Conservation (phyloP, 2,329 filamentous ascomycete species). For the Penicillium sp. region DNA sequence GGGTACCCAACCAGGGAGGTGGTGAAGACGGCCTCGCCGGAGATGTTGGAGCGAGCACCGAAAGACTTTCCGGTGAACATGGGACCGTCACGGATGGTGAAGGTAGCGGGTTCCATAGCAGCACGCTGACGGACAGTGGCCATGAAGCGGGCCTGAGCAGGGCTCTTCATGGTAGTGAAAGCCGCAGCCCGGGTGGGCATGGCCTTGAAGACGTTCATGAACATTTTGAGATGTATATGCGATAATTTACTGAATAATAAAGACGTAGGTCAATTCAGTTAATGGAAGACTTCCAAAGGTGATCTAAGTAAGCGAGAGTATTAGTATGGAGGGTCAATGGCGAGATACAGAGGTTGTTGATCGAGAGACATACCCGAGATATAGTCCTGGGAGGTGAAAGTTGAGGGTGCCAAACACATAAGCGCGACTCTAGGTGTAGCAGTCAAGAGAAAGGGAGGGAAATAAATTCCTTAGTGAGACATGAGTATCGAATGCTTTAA, state of each 20-base stretch:
- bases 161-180: conserved; percentile 41
- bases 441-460: conserved; percentile 30
- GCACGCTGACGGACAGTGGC: conserved; percentile 70
- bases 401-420: conserved; percentile 83
- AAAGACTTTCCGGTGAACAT: conserved; percentile 97
- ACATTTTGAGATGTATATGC: conserved; percentile 45
- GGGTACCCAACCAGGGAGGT: conserved; percentile 97
- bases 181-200: conserved; percentile 49
- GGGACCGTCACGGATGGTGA: conserved; percentile 94
- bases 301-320: conserved; percentile 46
- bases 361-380: conserved; percentile 57
- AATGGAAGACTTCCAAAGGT: conserved; percentile 69
- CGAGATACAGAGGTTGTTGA: not conserved
- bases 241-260: conserved; percentile 18
- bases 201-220: conserved; percentile 56
- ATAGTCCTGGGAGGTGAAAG: conserved; percentile 82
- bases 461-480: conserved; percentile 26
- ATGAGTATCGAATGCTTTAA: conserved; percentile 18
- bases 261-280: conserved; percentile 40
- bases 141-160: conserved; percentile 50
- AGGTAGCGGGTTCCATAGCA: conserved; percentile 77
- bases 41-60: conserved; percentile 93
- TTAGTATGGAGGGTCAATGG: conserved; percentile 12
- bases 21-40: conserved; percentile 97
- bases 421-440: conserved; percentile 57